Conservation (phyloP, 176 grass and related monocot species). For the Thalia dealbata region DNA sequence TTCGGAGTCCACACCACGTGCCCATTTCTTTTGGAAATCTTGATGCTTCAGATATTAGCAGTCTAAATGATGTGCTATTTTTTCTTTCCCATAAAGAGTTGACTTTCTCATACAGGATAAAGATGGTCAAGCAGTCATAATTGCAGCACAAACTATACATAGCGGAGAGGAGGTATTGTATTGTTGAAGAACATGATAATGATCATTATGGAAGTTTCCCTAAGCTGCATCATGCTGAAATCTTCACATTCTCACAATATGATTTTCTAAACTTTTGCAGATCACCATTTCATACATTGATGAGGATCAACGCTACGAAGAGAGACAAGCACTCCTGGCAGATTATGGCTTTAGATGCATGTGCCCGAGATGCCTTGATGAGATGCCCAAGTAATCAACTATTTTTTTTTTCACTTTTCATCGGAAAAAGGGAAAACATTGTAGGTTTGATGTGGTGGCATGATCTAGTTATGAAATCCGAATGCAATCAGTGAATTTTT, state of each 20-base stretch:
- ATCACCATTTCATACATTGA: slow-evolving; percentile 90
- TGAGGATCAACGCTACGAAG: slow-evolving; percentile 58
- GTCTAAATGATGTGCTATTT: neutral
- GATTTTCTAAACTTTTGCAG: slow-evolving; percentile 19
- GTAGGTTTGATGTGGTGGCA: neutral
- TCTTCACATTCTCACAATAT: neutral
- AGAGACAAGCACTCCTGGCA: slow-evolving; percentile 65
- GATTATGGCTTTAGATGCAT: slow-evolving; percentile 84
- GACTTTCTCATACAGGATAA: slow-evolving; percentile 49
- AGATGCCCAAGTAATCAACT: slow-evolving; percentile 28
- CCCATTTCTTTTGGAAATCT: neutral
- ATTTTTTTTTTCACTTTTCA: neutral
- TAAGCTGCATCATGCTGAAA: neutral
- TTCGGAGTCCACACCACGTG: neutral
- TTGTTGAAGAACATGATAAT: neutral
- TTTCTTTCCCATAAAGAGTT: slow-evolving; percentile 4
- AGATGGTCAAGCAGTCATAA: slow-evolving; percentile 57
- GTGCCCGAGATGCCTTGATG: slow-evolving; percentile 56
- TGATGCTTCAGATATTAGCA: neutral
- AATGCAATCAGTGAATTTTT: neutral
- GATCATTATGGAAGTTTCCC: neutral
- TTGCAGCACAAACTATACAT: slow-evolving; percentile 43
- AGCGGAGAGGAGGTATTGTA: slow-evolving; percentile 64
- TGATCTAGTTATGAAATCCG: too few species aligned
- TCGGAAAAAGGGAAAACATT: neutral